A percentile compares a stretch with the other conserved stretches of the same genome.
Conservation (phyloP, 352 stramenopile genomes). For the Phytophthora quininea region DNA sequence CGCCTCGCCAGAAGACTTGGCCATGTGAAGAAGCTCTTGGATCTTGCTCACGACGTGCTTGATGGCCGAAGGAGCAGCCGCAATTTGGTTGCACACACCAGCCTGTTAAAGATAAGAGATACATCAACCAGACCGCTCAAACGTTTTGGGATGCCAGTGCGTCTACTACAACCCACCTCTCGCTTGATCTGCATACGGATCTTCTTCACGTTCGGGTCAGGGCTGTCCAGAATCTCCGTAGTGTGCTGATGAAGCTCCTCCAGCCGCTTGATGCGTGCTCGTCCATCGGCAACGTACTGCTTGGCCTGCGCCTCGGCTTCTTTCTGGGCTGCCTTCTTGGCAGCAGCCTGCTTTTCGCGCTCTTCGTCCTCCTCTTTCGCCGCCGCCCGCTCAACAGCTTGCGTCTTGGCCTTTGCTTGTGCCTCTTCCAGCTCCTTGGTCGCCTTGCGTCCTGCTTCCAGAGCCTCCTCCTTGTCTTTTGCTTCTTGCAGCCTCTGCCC, state of each 20-base stretch:
- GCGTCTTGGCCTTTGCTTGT: constrained; percentile 38
- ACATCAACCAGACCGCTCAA: constrained; percentile 1
- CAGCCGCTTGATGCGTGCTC: constrained; percentile 50
- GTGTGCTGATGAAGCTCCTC: constrained; percentile 55
- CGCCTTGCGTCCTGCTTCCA: constrained; percentile 28
- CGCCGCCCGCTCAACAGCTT: constrained; percentile 32
- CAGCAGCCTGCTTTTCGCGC: constrained; percentile 37
- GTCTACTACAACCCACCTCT: constrained; percentile 33
- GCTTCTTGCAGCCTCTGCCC: constrained; percentile 28
- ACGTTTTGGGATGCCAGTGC: no score
- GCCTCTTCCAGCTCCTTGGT: constrained; percentile 36
- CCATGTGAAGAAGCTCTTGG: constrained; percentile 64
- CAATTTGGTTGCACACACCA: constrained; percentile 85
- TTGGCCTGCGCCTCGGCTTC: constrained; percentile 42
- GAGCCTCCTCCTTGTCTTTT: constrained; percentile 33
- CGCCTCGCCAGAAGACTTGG: constrained; percentile 53
- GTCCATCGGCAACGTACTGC: constrained; percentile 52
- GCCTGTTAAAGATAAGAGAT: constrained; percentile 35
- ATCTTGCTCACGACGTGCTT: constrained; percentile 74
- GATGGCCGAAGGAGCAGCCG: constrained; percentile 67
- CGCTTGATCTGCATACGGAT: constrained; percentile 75
- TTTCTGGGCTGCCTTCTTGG: constrained; percentile 40
- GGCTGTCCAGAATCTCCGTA: constrained; percentile 53
- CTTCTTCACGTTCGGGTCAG: constrained; percentile 59
- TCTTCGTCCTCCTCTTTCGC: constrained; percentile 40